phyloP scores from a whole-genome alignment of 1,139 yeast genomes.

The Taiozyma onychis region DNA sequence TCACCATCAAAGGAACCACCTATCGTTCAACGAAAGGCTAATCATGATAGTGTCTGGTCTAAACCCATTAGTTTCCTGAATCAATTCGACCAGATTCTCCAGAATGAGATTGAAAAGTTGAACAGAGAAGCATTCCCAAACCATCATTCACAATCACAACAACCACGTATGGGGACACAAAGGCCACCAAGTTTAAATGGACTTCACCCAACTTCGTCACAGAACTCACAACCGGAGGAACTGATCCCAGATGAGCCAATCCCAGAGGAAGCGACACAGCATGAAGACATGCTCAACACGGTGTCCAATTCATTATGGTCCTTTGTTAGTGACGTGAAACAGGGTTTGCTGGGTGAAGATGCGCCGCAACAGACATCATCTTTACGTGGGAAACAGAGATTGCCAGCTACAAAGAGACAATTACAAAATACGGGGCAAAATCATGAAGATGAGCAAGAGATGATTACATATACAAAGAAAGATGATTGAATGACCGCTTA shows the following conservation, averaged over 20 bases:
- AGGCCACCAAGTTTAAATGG: conserved; percentile 26
- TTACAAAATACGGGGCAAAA: neutral
- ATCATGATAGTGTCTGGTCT: conserved; percentile 30
- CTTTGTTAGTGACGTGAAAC: conserved; percentile 33
- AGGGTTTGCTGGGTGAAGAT: conserved; percentile 32
- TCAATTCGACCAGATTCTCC: conserved; percentile 63
- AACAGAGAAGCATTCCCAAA: conserved; percentile 19
- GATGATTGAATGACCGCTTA: neutral
- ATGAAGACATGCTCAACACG: conserved; percentile 18
- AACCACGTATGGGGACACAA: neutral
- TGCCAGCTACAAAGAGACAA: neutral
- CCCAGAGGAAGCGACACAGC: neutral
- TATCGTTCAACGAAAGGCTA: conserved; percentile 2
- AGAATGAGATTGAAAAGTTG: conserved; percentile 58
- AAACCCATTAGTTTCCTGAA: conserved; percentile 61
- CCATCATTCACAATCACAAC: neutral
- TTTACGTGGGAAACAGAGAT: neutral
- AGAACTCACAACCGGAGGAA: conserved; percentile 5
- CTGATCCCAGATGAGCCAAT: conserved; percentile 2
- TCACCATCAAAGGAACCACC: conserved; percentile 6
- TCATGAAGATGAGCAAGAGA: conserved; percentile 15
- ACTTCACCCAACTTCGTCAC: conserved; percentile 1
- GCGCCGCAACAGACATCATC: neutral
- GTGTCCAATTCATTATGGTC: conserved; percentile 33
- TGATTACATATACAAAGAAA: conserved; percentile 12